These are phyloP conservation scores for Ogataea methylovora DNA, from an alignment of 805 yeast species.

Conservation along the genomic window DNA sequence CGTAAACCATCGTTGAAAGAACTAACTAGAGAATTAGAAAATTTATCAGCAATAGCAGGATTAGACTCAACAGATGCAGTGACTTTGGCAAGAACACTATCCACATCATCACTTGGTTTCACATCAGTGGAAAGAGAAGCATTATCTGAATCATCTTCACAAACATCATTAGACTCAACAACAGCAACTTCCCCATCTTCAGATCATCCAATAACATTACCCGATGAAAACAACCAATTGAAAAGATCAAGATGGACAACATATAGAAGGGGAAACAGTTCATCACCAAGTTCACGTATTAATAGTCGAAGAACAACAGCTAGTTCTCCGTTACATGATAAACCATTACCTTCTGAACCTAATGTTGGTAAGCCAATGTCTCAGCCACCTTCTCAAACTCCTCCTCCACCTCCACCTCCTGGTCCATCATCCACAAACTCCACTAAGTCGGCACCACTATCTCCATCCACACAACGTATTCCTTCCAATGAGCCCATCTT, in stretches of 20 bases:
- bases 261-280: constrained; percentile 30
- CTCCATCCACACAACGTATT: no score
- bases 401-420: constrained; percentile 1
- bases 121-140: constrained; percentile 38
- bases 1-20: constrained; percentile 59
- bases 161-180: background rate
- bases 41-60: constrained; percentile 69
- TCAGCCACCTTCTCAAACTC: constrained; percentile 5
- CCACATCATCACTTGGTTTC: constrained; percentile 59
- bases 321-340: background rate
- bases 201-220: background rate
- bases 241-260: constrained; percentile 46
- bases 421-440: constrained; percentile 3
- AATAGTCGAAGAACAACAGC: background rate
- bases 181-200: background rate
- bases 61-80: constrained; percentile 75
- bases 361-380: background rate
- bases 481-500: no score
- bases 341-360: background rate
- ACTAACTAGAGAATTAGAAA: constrained; percentile 68
- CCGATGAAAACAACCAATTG: constrained; percentile 4
- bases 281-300: constrained; percentile 1
- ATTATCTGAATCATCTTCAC: background rate
- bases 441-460: background rate
- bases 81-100: constrained; percentile 71